phyloP scores from a whole-genome alignment of 2,329 filamentous ascomycete species.

The Alternaria hordeiaustralica region DNA sequence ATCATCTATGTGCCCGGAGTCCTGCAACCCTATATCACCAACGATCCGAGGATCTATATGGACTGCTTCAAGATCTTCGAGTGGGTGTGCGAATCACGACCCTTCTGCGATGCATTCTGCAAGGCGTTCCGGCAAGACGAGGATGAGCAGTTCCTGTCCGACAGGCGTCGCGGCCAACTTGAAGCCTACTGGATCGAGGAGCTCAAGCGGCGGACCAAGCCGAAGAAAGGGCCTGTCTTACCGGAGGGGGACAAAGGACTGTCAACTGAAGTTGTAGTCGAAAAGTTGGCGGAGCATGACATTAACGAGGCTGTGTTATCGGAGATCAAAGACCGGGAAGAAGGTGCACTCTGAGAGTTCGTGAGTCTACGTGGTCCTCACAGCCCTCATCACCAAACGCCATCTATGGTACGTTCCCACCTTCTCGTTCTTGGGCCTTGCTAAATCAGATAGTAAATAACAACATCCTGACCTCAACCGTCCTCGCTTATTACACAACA shows the following conservation, averaged over 20 bases:
- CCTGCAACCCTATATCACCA: conserved; percentile 26
- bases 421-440: background rate
- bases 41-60: conserved; percentile 28
- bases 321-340: background rate
- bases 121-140: conserved; percentile 18
- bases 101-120: conserved; percentile 22
- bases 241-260: background rate
- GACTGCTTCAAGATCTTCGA: conserved; percentile 20
- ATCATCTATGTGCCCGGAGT: conserved; percentile 22
- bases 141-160: conserved; percentile 15
- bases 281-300: background rate
- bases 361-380: background rate
- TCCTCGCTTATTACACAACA: background rate
- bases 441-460: background rate
- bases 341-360: background rate
- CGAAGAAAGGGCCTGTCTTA: background rate
- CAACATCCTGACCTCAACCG: too few species aligned
- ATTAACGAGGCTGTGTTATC: background rate
- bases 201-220: background rate
- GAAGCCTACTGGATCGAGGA: conserved; percentile 16
- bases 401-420: background rate
- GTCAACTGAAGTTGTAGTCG: background rate
- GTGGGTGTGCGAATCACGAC: conserved; percentile 26
- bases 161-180: conserved; percentile 20
- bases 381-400: background rate